Conservation (phyloP, 106 monocot species). For the Dioscorea dumetorum region DNA sequence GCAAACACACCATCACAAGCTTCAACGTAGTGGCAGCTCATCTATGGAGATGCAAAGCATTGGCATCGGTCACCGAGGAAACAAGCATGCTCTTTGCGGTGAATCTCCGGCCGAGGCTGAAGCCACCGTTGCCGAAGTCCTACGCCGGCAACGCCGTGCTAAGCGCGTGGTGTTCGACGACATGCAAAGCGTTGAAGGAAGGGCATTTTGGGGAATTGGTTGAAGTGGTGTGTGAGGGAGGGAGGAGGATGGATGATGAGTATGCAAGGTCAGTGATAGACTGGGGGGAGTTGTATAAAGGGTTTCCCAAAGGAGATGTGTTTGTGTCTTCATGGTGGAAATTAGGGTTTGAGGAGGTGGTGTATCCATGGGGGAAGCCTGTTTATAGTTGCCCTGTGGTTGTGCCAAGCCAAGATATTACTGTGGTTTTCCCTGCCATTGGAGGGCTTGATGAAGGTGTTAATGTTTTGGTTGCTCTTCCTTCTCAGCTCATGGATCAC, state of each 20-base stretch:
- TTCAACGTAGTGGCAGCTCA: constrained; percentile 34
- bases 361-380: constrained; percentile 46
- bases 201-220: constrained; percentile 15
- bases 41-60: constrained; percentile 42
- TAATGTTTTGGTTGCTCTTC: constrained; percentile 34
- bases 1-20: constrained; percentile 1
- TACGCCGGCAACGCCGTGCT: constrained; percentile 41
- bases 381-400: constrained; percentile 29
- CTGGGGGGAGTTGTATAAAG: constrained; percentile 32
- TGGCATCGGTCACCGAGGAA: not conserved
- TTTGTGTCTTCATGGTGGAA: constrained; percentile 54
- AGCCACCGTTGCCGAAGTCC: constrained; percentile 18
- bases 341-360: constrained; percentile 38
- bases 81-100: constrained; percentile 28
- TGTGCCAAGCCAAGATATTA: constrained; percentile 21
- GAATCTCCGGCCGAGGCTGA: constrained; percentile 18
- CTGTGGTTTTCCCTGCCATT: constrained; percentile 29
- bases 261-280: constrained; percentile 45
- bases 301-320: constrained; percentile 35
- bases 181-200: constrained; percentile 9
- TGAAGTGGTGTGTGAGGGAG: constrained; percentile 16
- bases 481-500: constrained; percentile 16
- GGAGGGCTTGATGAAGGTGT: constrained; percentile 19
- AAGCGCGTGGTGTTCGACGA: constrained; percentile 12
- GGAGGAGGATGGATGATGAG: constrained; percentile 27